Evolutionary conservation across 306 rosid genomes (phyloP), one percentile per base, ranked within the genome.

Genomic region (Senna tora): DNA sequence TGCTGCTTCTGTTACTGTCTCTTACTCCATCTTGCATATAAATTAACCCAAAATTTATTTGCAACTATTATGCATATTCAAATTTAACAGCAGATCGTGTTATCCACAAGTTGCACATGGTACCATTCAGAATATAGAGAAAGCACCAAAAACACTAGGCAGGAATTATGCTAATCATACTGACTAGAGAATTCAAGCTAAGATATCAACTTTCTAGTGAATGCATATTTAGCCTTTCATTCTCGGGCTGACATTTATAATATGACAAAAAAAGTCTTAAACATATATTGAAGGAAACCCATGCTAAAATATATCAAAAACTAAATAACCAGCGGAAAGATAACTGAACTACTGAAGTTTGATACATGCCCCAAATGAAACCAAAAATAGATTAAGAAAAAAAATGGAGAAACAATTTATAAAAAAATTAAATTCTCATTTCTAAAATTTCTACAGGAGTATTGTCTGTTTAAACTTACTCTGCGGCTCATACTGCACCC

Each of bases 401-500:
- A 17, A 25, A 3, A 6, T 45, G 49, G 2, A 45, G 30, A 54
- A 32, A 38, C 30, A 41, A 12, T 21, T 15, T 13, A 41, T 22
- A 30, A 9, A 14, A 14, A 33, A 30, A 30, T 42, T 25, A 38
- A 16, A 47, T 22, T 2, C 25, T 53, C 10, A 14, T 45, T 22
- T 43, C 11, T 45, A 5, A 47, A 43, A 60, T 33, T 22, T 71
- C 34, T 32, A 64, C 64, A 67, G 52, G 68, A 66, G 30, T 36
- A 28, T 28, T 56, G 34, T 73, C 46, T 12, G 17, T 39, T 62
- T 51, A 77, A 57, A 73, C 97, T 84, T 86, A 90, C 97, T 69
- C 33, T 87, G 89, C 69, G 97, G 97, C 81, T 90, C 97, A 53
- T 81, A 93, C 78, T 88, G 97, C 84, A 93, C 88, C 73, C 96